Percentiles rank a stretch among this genome's conserved stretches.
These are phyloP conservation scores for Backusella macrospora DNA, from an alignment of 192 early-diverging fungal genomes.

Conservation along the genomic window DNA sequence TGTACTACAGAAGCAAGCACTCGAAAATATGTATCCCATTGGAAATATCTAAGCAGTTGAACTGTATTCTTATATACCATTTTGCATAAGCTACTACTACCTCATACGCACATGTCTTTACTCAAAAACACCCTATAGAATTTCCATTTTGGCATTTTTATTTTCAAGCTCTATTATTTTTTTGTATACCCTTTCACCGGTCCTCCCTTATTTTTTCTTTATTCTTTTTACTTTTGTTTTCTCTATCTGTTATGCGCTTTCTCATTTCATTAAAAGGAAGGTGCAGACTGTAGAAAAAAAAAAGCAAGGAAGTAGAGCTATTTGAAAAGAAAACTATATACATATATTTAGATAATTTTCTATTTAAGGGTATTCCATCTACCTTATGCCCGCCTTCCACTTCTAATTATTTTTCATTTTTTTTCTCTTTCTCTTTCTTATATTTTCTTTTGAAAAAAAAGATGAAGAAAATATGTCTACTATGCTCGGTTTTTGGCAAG, in stretches of 20 bases:
- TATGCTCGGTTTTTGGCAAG: not conserved
- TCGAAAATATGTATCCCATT: slow-evolving; percentile 46
- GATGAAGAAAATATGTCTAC: slow-evolving; percentile 58
- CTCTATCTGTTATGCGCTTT: not conserved
- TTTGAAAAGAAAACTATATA: not conserved
- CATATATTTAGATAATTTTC: not conserved
- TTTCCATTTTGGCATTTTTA: not conserved
- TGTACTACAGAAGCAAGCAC: slow-evolving; percentile 42
- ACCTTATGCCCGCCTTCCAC: not conserved
- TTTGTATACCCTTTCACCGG: not conserved
- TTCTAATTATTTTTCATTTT: not conserved
- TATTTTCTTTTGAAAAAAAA: not conserved
- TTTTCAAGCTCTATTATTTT: slow-evolving; percentile 2
- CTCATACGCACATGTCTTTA: not conserved
- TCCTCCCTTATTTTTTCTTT: slow-evolving; percentile 2
- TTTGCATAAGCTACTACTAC: not conserved
- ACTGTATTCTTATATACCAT: slow-evolving; percentile 10
- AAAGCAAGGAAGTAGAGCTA: not conserved
- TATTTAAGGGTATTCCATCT: not conserved
- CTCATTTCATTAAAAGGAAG: not conserved
- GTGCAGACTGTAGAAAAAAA: not conserved
- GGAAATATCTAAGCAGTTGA: slow-evolving; percentile 28
- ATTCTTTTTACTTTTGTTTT: not conserved
- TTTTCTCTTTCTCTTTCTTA: not conserved
- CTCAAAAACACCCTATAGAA: not conserved